These are phyloP conservation scores for Aspergillus fructus DNA, from an alignment of 2,329 filamentous ascomycete genomes.

Conservation along the genomic window DNA sequence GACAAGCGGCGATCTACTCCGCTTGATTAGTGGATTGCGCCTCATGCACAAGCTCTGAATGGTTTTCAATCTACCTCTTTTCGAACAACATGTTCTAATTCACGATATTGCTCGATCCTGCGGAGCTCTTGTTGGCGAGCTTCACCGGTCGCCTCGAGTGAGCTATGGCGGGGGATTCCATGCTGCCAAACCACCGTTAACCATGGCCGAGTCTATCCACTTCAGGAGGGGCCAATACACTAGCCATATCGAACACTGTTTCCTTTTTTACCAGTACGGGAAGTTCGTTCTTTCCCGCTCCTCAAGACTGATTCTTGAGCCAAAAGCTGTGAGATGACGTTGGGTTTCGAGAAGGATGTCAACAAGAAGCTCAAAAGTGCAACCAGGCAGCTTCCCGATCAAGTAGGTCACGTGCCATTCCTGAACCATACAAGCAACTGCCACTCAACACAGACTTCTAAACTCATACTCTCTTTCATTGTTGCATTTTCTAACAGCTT, in stretches of 20 bases:
- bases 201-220: background rate
- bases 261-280: background rate
- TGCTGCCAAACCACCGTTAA: constrained; percentile 59
- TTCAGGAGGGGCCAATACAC: constrained; percentile 23
- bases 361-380: background rate
- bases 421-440: background rate
- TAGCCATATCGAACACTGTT: constrained; percentile 26
- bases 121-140: constrained; percentile 69
- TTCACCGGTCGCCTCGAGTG: constrained; percentile 64
- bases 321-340: background rate
- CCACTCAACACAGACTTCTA: background rate
- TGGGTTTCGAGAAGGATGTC: background rate
- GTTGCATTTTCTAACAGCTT: background rate
- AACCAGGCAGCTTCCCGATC: constrained; percentile 15
- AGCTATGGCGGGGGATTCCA: constrained; percentile 71
- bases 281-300: background rate
- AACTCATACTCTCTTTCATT: background rate
- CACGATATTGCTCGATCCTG: constrained; percentile 73
- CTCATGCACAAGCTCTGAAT: background rate
- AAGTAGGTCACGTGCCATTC: constrained; percentile 13
- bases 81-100: constrained; percentile 67
- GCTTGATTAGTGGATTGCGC: constrained; percentile 2
- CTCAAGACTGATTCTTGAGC: background rate
- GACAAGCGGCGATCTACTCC: constrained; percentile 37
- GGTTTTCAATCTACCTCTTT: constrained; percentile 53